A percentile compares a stretch with the other conserved stretches of the same genome.
Evolutionary conservation across 371 early-diverging fungal species (phyloP).

Genomic region (Mortierella polycephala): DNA sequence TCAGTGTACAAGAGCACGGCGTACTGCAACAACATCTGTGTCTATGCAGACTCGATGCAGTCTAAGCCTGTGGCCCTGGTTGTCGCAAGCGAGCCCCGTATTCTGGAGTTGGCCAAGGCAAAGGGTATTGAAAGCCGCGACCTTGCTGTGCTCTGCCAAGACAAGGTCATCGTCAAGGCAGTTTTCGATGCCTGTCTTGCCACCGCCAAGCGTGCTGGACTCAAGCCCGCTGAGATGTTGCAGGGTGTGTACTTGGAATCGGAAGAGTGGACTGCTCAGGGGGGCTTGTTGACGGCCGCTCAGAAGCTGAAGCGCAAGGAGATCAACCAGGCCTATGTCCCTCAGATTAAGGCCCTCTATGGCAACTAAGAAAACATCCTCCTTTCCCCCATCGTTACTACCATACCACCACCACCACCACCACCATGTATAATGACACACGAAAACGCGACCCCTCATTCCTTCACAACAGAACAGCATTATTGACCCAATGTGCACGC

Average conservation of each 20-base stretch:
- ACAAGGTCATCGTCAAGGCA: slow-evolving; percentile 57
- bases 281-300: slow-evolving; percentile 89
- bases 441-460: not conserved
- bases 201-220: slow-evolving; percentile 65
- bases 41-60: slow-evolving; percentile 84
- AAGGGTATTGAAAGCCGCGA: slow-evolving; percentile 46
- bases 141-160: slow-evolving; percentile 60
- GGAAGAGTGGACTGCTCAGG: slow-evolving; percentile 92
- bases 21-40: slow-evolving; percentile 85
- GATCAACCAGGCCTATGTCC: slow-evolving; percentile 70
- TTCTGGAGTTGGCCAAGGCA: slow-evolving; percentile 49
- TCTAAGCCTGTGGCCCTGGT: slow-evolving; percentile 78
- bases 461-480: not conserved
- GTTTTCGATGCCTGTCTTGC: slow-evolving; percentile 60
- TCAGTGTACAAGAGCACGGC: slow-evolving; percentile 85
- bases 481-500: no score
- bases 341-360: slow-evolving; percentile 73
- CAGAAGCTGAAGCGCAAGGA: slow-evolving; percentile 91
- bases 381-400: no score
- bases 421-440: slow-evolving; percentile 22
- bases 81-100: slow-evolving; percentile 69
- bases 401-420: not conserved
- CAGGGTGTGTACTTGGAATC: slow-evolving; percentile 72
- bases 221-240: slow-evolving; percentile 82
- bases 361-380: slow-evolving; percentile 9